Conservation (phyloP, 75 land plant species). For the Cryptomeria japonica region DNA sequence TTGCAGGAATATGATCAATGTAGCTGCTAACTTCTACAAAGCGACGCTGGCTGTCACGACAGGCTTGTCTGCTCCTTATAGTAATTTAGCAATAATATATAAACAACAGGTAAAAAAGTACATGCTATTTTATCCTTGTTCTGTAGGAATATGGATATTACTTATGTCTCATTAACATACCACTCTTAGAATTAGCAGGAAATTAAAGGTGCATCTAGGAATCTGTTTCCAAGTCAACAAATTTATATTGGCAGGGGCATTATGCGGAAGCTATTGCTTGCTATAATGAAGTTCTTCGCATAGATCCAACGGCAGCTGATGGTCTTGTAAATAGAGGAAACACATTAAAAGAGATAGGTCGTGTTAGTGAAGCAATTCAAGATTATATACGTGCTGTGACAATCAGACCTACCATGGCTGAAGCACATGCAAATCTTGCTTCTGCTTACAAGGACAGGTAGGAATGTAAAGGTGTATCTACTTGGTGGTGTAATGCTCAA, state of each 20-base stretch:
- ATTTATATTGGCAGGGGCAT: constrained; percentile 67
- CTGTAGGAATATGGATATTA: not conserved
- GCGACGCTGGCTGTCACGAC: constrained; percentile 91
- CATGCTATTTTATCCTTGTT: not conserved
- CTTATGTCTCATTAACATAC: not conserved
- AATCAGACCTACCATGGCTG: constrained; percentile 94
- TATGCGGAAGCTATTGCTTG: constrained; percentile 97
- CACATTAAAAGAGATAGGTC: constrained; percentile 93
- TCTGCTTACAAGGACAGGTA: constrained; percentile 99
- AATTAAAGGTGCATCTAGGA: constrained; percentile 18
- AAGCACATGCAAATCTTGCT: constrained; percentile 99
- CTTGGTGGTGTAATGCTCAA: not conserved
- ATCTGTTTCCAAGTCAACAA: constrained; percentile 15
- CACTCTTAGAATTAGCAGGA: constrained; percentile 7
- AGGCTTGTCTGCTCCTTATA: constrained; percentile 96
- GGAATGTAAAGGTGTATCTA: not conserved
- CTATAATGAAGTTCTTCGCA: constrained; percentile 95
- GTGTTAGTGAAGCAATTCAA: constrained; percentile 98
- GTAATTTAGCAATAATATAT: constrained; percentile 94
- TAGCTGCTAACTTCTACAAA: constrained; percentile 90
- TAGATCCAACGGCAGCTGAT: constrained; percentile 98
- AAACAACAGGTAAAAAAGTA: constrained; percentile 89
- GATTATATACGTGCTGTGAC: constrained; percentile 88
- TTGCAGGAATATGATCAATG: constrained; percentile 84
- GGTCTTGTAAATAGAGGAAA: constrained; percentile 96